These are phyloP conservation scores for Dichomitus squalens DNA, from an alignment of 1,284 basidiomycete genomes.

Conservation along the genomic window DNA sequence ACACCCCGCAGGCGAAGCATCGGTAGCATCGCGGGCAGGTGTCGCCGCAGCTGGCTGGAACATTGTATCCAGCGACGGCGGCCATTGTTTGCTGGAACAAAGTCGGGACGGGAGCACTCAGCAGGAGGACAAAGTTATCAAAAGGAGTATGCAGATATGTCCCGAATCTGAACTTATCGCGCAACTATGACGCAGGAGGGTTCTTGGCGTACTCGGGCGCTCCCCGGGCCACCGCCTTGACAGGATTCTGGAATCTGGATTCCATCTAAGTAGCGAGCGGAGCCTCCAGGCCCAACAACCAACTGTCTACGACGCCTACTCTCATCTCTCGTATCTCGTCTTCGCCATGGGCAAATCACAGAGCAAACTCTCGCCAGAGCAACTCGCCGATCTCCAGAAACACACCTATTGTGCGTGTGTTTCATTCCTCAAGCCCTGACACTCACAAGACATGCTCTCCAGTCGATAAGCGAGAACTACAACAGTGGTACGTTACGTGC, in stretches of 20 bases:
- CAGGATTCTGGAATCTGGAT: neutral
- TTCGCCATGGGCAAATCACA: slow-evolving; percentile 91
- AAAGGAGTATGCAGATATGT: slow-evolving; percentile 12
- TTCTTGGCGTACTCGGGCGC: slow-evolving; percentile 2
- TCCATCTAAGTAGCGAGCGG: neutral
- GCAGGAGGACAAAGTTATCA: too few species aligned
- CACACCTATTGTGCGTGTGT: slow-evolving; percentile 91
- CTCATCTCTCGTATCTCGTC: slow-evolving; percentile 4
- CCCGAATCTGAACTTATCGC: slow-evolving; percentile 18
- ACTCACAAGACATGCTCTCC: slow-evolving; percentile 27
- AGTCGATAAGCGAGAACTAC: slow-evolving; percentile 99
- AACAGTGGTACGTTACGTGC: slow-evolving; percentile 79
- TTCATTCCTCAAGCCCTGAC: slow-evolving; percentile 11
- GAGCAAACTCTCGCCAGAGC: slow-evolving; percentile 94
- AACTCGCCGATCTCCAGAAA: slow-evolving; percentile 95
- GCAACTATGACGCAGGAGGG: slow-evolving; percentile 16
- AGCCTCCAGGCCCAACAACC: too few species aligned
- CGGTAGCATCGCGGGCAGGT: neutral
- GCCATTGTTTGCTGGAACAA: slow-evolving; percentile 1
- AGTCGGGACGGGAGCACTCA: slow-evolving; percentile 3
- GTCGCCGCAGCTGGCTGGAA: neutral
- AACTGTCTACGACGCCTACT: slow-evolving; percentile 11
- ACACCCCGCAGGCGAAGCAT: neutral
- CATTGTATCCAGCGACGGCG: neutral
- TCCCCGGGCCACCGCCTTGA: slow-evolving; percentile 14